phyloP scores from a whole-genome alignment of 2,329 filamentous ascomycete species.

The Myriosclerotinia duriaeana region DNA sequence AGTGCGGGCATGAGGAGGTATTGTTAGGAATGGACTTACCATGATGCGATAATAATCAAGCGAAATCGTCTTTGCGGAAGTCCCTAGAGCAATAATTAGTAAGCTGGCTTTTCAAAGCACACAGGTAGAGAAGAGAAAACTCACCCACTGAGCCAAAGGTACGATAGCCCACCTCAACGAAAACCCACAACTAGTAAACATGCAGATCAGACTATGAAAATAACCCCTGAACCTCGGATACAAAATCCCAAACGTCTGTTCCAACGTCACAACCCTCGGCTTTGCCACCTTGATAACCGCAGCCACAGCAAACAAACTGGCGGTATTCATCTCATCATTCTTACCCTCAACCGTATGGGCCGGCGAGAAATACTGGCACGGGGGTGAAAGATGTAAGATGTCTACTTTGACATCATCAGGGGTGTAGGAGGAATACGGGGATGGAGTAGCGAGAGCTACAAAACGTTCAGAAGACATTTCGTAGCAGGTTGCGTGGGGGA shows the following conservation, averaged over 20 bases:
- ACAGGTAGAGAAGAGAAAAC: slow-evolving; percentile 6
- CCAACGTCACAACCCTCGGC: slow-evolving; percentile 72
- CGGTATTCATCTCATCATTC: slow-evolving; percentile 67
- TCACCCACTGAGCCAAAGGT: slow-evolving; percentile 49
- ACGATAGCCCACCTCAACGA: slow-evolving; percentile 68
- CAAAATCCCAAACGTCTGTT: slow-evolving; percentile 73
- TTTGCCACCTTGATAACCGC: slow-evolving; percentile 56
- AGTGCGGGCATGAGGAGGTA: not conserved
- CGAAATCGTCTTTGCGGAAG: slow-evolving; percentile 41
- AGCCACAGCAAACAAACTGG: slow-evolving; percentile 54
- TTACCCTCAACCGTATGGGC: slow-evolving; percentile 61
- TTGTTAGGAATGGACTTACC: slow-evolving; percentile 27
- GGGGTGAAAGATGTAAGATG: slow-evolving; percentile 72
- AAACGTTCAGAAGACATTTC: slow-evolving; percentile 52
- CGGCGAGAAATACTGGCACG: slow-evolving; percentile 74
- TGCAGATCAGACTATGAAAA: slow-evolving; percentile 60
- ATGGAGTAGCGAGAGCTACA: slow-evolving; percentile 39
- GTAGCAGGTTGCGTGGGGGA: slow-evolving; percentile 47
- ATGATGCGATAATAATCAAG: slow-evolving; percentile 57
- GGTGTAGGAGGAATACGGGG: not conserved
- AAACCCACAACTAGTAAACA: slow-evolving; percentile 65
- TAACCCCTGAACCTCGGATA: slow-evolving; percentile 52
- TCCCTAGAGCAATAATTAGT: slow-evolving; percentile 9
- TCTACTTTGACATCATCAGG: slow-evolving; percentile 53
- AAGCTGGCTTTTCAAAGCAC: not conserved